A percentile compares a stretch with the other conserved stretches of the same genome.
Conservation (phyloP, 768 basidiomycete genomes). For the Hericium coralloides region DNA sequence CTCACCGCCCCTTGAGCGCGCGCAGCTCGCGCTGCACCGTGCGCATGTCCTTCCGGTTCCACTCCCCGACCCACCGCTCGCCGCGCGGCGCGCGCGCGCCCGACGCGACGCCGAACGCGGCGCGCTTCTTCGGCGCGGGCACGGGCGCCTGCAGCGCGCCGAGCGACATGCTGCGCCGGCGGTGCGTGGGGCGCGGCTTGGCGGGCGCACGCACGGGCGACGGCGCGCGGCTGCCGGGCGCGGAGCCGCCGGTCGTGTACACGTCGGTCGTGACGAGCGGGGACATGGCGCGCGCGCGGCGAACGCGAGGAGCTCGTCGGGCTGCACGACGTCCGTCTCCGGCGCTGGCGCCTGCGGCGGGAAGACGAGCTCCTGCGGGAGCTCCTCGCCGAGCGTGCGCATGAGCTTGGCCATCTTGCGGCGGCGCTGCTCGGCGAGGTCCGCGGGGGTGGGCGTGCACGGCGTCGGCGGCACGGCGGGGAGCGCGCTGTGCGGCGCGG, state of each 20-base stretch:
- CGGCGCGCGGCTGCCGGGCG: too few relatives aligned
- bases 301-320: not conserved
- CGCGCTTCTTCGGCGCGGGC: not conserved
- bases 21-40: conserved; percentile 18
- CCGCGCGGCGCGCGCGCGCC: conserved; percentile 7
- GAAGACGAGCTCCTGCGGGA: conserved; percentile 23
- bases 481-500: not conserved
- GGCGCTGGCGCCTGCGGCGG: not conserved
- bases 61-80: conserved; percentile 12
- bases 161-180: conserved; percentile 8
- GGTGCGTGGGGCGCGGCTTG: not conserved
- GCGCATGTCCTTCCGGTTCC: conserved; percentile 12
- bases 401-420: conserved; percentile 15
- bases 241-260: too few relatives aligned
- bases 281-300: too few relatives aligned
- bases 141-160: not conserved
- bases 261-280: too few relatives aligned
- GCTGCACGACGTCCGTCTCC: not conserved
- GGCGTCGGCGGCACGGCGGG: not conserved
- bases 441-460: conserved; percentile 1
- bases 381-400: conserved; percentile 21
- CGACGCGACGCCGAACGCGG: conserved; percentile 6
- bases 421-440: conserved; percentile 5
- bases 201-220: not conserved
- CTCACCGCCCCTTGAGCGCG: conserved; percentile 25